Base-by-base conservation (phyloP, 805 yeast genomes). In the Candida vartiovaarae region DNA sequence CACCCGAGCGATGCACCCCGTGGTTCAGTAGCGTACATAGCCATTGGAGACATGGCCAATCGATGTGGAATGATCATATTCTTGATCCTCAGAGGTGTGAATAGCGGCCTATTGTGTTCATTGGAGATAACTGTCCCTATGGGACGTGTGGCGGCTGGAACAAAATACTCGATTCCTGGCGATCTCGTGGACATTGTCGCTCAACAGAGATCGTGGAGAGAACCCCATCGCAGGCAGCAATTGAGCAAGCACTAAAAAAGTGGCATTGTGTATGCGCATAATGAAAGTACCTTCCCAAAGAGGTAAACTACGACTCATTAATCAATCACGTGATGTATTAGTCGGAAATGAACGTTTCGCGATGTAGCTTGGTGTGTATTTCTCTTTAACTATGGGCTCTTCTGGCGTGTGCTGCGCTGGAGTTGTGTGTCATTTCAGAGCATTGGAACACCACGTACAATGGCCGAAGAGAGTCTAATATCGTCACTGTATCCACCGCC, bases 401-500 rank as follows among this genome's bases (percentile, higher is more conserved):
- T 15, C n/a, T 15, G 20, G 20, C 20, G 20, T 15, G 20, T 15
- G 20, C 20, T 15, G 20, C 20, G 20, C 20, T 15, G 20, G 20
- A 15, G 20, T 15, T 15, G 20, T 15, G 20, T 15, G 20, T 15
- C 20, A 15, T 15, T 15, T 15, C 20, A 15, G 20, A 15, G 30
- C 30, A 10, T 8, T 34, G 7, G 27, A 34, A 15, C 25, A 9
- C 27, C 6, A 6, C 20, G 10, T 9, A 34, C 25, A 34, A 36
- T 25, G 38, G 20, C 29, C 5, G 29, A 36, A 15, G 31, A 36
- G 23, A 36, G 38, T 26, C 49, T 54, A 1, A 64, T 74, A 32
- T 74, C 96, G 11, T 79, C 96, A 6, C 70, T 91, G 35, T 93
- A 86, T 53, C 99, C 99, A 2, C 95, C 95, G 1, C 98, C 99